Conservation (phyloP, 2,329 filamentous ascomycete species). For the Mycosphaerella arachidis region DNA sequence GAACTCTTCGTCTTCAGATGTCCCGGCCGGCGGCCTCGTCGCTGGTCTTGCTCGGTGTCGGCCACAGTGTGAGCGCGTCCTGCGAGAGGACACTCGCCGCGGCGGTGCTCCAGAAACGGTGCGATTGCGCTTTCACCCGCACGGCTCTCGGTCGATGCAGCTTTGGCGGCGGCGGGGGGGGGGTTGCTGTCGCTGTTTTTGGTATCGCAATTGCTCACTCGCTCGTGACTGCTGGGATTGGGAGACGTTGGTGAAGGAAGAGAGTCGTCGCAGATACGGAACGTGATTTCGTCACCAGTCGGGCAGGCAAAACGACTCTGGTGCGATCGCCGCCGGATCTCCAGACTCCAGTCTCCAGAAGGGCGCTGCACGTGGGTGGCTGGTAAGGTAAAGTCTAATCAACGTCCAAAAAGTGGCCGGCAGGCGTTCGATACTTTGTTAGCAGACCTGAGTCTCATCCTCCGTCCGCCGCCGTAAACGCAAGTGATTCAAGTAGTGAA, state of each 20-base stretch:
- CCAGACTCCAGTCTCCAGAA: background rate
- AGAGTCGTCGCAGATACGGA: background rate
- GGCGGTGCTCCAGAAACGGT: background rate
- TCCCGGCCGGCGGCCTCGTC: constrained; percentile 21
- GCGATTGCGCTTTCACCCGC: background rate
- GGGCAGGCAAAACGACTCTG: background rate
- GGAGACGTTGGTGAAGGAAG: background rate
- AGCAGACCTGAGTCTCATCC: background rate
- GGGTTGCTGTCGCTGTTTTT: background rate
- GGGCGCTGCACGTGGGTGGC: background rate
- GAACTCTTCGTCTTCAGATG: constrained; percentile 37
- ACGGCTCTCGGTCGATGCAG: background rate
- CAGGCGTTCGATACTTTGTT: background rate
- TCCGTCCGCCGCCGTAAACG: background rate
- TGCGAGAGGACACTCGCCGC: background rate
- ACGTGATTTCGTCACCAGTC: background rate
- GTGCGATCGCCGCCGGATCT: background rate
- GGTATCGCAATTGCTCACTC: background rate
- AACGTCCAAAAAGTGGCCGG: background rate
- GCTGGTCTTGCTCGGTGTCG: background rate
- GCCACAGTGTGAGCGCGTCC: background rate
- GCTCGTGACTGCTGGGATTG: background rate
- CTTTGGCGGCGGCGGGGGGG: background rate
- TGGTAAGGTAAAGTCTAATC: background rate
- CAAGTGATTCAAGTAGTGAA: background rate